These are phyloP conservation scores for Xylaria longipes DNA, from an alignment of 495 filamentous ascomycete genomes.

Conservation along the genomic window DNA sequence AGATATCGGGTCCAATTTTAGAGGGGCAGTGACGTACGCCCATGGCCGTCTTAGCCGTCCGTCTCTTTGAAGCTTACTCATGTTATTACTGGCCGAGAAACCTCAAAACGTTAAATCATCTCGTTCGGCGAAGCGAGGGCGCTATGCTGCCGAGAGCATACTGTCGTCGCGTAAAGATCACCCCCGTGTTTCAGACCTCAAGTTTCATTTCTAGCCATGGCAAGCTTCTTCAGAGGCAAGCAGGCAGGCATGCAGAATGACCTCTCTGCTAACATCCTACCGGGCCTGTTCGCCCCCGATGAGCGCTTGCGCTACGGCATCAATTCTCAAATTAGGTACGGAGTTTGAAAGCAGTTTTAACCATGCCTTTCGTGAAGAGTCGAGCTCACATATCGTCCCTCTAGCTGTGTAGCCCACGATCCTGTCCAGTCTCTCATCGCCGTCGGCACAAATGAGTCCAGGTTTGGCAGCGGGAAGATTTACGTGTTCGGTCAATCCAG, in stretches of 20 bases:
- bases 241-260: slow-evolving; percentile 92
- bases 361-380: neutral
- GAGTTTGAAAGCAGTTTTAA: slow-evolving; percentile 6
- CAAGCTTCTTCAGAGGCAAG: slow-evolving; percentile 86
- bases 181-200: neutral
- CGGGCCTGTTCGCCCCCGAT: slow-evolving; percentile 80
- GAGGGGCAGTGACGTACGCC: slow-evolving; percentile 20
- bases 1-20: neutral
- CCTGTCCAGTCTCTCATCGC: slow-evolving; percentile 92
- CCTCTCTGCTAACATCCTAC: slow-evolving; percentile 77
- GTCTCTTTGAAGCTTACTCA: neutral
- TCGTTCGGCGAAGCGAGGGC: neutral
- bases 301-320: slow-evolving; percentile 86
- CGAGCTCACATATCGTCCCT: neutral
- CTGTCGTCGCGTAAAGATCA: neutral
- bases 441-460: slow-evolving; percentile 85
- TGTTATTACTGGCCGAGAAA: neutral
- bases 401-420: slow-evolving; percentile 81
- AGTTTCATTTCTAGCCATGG: slow-evolving; percentile 57
- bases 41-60: slow-evolving; percentile 4
- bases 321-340: slow-evolving; percentile 78
- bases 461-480: slow-evolving; percentile 79
- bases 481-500: slow-evolving; percentile 89
- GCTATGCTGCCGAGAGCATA: neutral
- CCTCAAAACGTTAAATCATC: neutral